These are phyloP conservation scores for Graphium sp. DNA, from an alignment of 2,329 filamentous ascomycete species.

Conservation along the genomic window DNA sequence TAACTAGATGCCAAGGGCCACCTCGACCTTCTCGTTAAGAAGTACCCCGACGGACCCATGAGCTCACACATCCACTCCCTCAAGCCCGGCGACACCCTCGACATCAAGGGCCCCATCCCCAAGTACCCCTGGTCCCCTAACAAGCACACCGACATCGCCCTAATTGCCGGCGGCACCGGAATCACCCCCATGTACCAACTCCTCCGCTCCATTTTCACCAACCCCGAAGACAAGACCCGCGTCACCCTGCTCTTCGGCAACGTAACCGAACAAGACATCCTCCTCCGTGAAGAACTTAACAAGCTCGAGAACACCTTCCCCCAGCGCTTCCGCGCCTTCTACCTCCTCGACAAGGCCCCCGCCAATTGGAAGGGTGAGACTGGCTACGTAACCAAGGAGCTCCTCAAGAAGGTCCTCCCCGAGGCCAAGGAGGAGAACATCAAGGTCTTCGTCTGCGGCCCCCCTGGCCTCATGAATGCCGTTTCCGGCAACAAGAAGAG, in stretches of 20 bases:
- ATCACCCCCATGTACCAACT: conserved; percentile 99
- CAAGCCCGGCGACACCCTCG: conserved; percentile 63
- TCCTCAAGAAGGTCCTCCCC: conserved; percentile 86
- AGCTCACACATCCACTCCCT: conserved; percentile 75
- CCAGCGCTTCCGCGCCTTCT: conserved; percentile 88
- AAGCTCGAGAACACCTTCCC: conserved; percentile 90
- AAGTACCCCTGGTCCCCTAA: conserved; percentile 85
- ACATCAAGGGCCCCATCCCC: conserved; percentile 88
- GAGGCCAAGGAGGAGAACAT: conserved; percentile 84
- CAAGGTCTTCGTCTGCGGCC: conserved; percentile 94
- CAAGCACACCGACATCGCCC: conserved; percentile 79
- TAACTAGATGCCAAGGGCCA: conserved; percentile 56
- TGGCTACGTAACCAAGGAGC: conserved; percentile 76
- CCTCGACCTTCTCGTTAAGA: conserved; percentile 82
- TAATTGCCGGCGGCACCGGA: conserved; percentile 88
- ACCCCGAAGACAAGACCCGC: conserved; percentile 93
- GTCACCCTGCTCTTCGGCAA: conserved; percentile 93
- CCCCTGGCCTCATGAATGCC: conserved; percentile 83
- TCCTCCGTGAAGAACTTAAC: conserved; percentile 72
- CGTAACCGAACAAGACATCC: conserved; percentile 74
- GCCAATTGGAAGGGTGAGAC: conserved; percentile 63
- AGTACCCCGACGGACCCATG: conserved; percentile 84
- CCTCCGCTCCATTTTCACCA: conserved; percentile 78
- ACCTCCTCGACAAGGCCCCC: conserved; percentile 73
- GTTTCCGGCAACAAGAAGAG: conserved; percentile 81